Percentiles rank a stretch among this genome's conserved stretches.
Evolutionary conservation across 495 filamentous ascomycete species (phyloP).

Genomic region (Xylaria scruposa): DNA sequence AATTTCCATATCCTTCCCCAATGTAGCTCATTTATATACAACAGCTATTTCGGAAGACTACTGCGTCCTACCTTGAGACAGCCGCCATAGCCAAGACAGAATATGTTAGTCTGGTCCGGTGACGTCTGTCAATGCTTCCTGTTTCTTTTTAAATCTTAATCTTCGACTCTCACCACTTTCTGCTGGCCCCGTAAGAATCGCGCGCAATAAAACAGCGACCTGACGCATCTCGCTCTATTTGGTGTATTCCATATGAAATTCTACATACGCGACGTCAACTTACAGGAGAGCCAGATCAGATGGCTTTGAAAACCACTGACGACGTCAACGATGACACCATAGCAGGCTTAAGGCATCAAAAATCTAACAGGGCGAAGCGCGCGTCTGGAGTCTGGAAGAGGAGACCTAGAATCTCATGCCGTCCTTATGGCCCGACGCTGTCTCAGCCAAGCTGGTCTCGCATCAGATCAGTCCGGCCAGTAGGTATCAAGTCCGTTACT

Average conservation of each 20-base stretch:
- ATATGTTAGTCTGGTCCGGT: background rate
- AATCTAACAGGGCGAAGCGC: background rate
- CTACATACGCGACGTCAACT: conserved; percentile 2
- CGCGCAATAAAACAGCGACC: background rate
- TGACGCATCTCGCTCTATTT: background rate
- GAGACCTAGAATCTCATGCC: background rate
- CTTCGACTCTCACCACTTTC: background rate
- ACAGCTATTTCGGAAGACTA: background rate
- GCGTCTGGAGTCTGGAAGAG: background rate
- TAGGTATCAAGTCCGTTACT: background rate
- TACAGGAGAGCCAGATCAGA: background rate
- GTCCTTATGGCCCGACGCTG: background rate
- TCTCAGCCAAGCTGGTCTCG: conserved; percentile 15
- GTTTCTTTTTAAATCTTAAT: background rate
- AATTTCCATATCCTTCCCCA: background rate
- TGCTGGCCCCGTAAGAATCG: background rate
- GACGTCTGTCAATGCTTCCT: background rate
- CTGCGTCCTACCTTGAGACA: background rate
- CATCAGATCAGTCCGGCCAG: background rate
- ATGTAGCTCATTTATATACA: background rate
- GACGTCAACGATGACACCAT: conserved; percentile 9
- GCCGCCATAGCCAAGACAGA: background rate
- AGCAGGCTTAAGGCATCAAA: background rate
- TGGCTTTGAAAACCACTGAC: background rate
- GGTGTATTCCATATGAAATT: background rate